phyloP scores from a whole-genome alignment of 78 protist genomes.

The Dictyostelium firmibasis region DNA sequence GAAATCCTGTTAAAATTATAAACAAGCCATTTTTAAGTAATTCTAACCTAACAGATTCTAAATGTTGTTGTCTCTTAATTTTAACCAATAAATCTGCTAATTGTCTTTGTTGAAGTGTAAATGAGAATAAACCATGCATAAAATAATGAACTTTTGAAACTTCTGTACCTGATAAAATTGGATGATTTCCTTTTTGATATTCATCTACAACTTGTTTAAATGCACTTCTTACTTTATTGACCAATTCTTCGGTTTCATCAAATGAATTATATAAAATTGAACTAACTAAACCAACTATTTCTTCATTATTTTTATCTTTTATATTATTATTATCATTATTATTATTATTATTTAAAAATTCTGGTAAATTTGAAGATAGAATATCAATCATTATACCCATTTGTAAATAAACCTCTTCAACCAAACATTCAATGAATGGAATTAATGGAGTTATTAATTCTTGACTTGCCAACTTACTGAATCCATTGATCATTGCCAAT shows the following conservation, averaged over 20 bases:
- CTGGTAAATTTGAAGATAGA: not conserved
- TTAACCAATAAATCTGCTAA: not conserved
- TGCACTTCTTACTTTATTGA: not conserved
- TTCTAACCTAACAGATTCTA: not conserved
- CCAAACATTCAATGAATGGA: slow-evolving; percentile 41
- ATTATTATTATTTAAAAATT: not conserved
- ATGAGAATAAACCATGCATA: slow-evolving; percentile 32
- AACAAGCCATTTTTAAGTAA: slow-evolving; percentile 10
- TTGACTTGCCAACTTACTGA: not conserved
- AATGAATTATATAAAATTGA: slow-evolving; percentile 14
- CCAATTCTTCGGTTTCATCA: slow-evolving; percentile 43
- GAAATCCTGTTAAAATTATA: not conserved
- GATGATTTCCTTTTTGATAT: slow-evolving; percentile 19
- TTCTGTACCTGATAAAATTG: slow-evolving; percentile 21
- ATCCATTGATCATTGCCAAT: not conserved
- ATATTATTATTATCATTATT: not conserved
- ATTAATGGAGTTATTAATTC: slow-evolving; percentile 24
- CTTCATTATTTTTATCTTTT: not conserved
- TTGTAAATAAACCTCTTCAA: slow-evolving; percentile 61
- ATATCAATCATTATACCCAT: slow-evolving; percentile 62
- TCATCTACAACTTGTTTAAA: slow-evolving; percentile 22
- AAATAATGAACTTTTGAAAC: slow-evolving; percentile 44
- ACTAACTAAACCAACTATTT: not conserved
- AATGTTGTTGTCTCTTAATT: not conserved
- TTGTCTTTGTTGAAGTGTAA: slow-evolving; percentile 28